Evolutionary conservation across 2,329 filamentous ascomycete species (phyloP), one percentile per base, ranked within the genome.

Genomic region (Colletotrichum acutatum): DNA sequence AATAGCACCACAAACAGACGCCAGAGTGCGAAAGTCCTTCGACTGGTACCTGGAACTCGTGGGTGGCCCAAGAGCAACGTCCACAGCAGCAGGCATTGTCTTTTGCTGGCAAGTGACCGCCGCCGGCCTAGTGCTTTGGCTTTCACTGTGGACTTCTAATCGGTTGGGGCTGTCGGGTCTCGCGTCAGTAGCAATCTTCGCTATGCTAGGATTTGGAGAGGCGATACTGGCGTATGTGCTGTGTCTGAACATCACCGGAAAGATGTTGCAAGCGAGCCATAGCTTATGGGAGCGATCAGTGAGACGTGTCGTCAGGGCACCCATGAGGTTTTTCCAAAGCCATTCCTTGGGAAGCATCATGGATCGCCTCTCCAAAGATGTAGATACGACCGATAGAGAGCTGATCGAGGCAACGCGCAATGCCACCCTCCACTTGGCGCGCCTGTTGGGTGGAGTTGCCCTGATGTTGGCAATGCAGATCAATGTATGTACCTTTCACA

Each of bases 361-460:
- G 60, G 60, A 63, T 26, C 60, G 37, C 28, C 60, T 63, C 34
- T 63, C 60, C 5, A 63, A 49, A 49, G 60, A 63, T 11, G 60
- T 52, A 19, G 60, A 63, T 11, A 63, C 42, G n/a, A 49, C 37
- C 19, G 60, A 63, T 1, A 49, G 60, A 16, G 60, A 49, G 16
- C 16, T 63, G 6, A 32, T 63, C 22, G 60, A 63, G 1, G 42
- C 26, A 2, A 49, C 60, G 1, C 60, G 60, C 1, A 63, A 63
- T 1, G 60, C 60, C 7, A 49, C 28, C 4, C 42, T 63, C 7
- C 60, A 63, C 30, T 26, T 63, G 24, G 34, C 60, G 42, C 37
- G 60, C 37, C 30, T 63, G 0, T 26, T 63, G 26, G 60, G 60
- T 12, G 37, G 60, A 11, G 42, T 63, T 52, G 16, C 37, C 12